Conservation (phyloP, 257 asterid genomes). For the Solanum clarkiae region DNA sequence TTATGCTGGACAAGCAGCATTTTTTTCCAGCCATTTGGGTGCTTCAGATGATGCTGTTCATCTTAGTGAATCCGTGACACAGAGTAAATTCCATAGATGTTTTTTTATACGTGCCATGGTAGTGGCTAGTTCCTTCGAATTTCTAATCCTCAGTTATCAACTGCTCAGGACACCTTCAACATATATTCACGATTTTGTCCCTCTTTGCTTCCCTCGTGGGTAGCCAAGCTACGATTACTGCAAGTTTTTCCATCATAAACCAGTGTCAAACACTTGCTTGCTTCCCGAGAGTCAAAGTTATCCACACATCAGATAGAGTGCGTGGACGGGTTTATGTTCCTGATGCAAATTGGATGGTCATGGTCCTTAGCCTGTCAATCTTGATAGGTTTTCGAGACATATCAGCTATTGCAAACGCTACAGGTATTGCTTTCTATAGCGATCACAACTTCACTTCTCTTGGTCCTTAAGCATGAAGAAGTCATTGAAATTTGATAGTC, state of each 20-base stretch:
- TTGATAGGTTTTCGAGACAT: constrained; percentile 63
- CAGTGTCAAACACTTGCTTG: constrained; percentile 86
- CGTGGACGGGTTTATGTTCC: constrained; percentile 86
- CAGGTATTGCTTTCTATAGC: constrained; percentile 26
- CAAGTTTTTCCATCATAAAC: constrained; percentile 85
- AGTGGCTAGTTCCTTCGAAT: background rate
- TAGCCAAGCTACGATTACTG: constrained; percentile 95
- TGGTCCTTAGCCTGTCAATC: constrained; percentile 61
- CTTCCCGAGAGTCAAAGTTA: constrained; percentile 84
- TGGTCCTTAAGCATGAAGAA: background rate
- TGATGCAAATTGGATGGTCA: constrained; percentile 78
- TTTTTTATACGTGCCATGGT: background rate
- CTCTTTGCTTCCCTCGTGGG: constrained; percentile 91
- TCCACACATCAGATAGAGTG: constrained; percentile 72
- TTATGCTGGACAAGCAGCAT: constrained; percentile 96
- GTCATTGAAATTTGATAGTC: background rate
- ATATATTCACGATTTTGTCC: constrained; percentile 60
- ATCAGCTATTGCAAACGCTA: constrained; percentile 60
- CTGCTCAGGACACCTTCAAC: constrained; percentile 57
- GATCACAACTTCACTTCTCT: background rate
- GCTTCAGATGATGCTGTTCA: constrained; percentile 34
- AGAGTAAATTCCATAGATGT: constrained; percentile 32
- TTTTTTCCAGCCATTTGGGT: constrained; percentile 30
- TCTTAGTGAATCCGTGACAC: constrained; percentile 78
- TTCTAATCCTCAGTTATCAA: constrained; percentile 5